Conservation (phyloP, 495 filamentous ascomycete genomes). For the Talaromyces borbonicus region DNA sequence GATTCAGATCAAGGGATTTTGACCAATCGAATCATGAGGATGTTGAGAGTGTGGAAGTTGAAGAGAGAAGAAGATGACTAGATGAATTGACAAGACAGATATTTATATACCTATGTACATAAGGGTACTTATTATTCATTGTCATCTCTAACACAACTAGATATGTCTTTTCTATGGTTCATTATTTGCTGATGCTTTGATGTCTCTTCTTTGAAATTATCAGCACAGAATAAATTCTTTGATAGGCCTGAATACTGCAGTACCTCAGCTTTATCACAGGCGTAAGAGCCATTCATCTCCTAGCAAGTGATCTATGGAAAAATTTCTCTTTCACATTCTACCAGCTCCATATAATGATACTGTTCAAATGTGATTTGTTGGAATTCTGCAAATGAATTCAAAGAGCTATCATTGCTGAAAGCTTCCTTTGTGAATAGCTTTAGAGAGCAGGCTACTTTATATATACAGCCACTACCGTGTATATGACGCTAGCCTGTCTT, state of each 20-base stretch:
- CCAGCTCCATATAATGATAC: too few species aligned
- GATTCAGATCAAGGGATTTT: background rate
- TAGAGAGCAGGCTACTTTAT: too few species aligned
- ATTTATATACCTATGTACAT: conserved; percentile 3
- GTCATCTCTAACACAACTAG: conserved; percentile 1
- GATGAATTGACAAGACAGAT: background rate
- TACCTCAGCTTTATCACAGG: too few species aligned
- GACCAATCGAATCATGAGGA: conserved; percentile 6
- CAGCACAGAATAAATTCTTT: conserved; percentile 3
- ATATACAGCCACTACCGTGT: too few species aligned
- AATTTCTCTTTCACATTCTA: too few species aligned
- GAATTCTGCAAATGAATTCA: too few species aligned
- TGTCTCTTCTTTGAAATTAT: conserved; percentile 2
- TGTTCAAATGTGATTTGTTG: too few species aligned
- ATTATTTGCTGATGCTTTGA: conserved; percentile 7
- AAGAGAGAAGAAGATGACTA: conserved; percentile 5
- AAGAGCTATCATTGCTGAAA: too few species aligned
- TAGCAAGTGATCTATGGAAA: too few species aligned
- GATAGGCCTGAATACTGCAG: background rate
- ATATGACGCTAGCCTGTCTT: too few species aligned
- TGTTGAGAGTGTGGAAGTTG: background rate
- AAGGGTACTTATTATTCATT: conserved; percentile 5
- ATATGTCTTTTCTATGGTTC: conserved; percentile 5
- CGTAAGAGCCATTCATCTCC: too few species aligned
- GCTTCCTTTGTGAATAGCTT: too few species aligned